Conservation (phyloP, 805 yeast species). For the Kodamaea neixiangensis region DNA sequence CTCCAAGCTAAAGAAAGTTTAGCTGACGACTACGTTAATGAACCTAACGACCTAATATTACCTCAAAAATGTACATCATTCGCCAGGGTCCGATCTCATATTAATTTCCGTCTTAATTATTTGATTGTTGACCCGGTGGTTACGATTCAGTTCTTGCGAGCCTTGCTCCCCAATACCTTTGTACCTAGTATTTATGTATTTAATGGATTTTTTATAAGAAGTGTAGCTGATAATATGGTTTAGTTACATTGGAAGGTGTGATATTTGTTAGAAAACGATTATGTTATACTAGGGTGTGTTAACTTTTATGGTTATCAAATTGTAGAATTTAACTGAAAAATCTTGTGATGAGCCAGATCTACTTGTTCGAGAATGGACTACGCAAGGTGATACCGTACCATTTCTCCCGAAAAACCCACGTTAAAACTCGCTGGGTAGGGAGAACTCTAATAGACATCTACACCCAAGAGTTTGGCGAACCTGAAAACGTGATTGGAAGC, state of each 20-base stretch:
- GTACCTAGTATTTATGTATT: not conserved
- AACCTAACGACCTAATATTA: not conserved
- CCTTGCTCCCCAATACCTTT: not conserved
- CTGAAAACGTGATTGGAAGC: constrained; percentile 19
- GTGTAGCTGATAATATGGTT: not conserved
- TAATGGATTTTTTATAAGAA: not conserved
- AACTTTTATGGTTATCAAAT: no score
- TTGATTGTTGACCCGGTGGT: not conserved
- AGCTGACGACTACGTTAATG: not conserved
- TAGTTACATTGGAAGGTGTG: no score
- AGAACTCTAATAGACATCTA: constrained; percentile 33
- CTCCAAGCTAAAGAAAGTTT: constrained; percentile 11
- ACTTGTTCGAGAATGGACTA: constrained; percentile 28
- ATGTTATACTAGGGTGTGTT: no score
- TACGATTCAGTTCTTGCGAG: not conserved
- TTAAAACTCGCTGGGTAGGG: constrained; percentile 42
- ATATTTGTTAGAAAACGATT: no score
- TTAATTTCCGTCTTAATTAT: constrained; percentile 4
- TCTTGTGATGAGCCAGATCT: not conserved
- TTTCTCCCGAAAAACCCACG: constrained; percentile 30
- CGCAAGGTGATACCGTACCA: constrained; percentile 41
- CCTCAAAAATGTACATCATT: not conserved
- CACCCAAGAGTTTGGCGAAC: constrained; percentile 36
- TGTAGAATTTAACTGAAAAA: no score
- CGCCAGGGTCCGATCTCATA: not conserved